Base-by-base conservation (phyloP, 176 grass and related monocot genomes). In the Juncus effusus region DNA sequence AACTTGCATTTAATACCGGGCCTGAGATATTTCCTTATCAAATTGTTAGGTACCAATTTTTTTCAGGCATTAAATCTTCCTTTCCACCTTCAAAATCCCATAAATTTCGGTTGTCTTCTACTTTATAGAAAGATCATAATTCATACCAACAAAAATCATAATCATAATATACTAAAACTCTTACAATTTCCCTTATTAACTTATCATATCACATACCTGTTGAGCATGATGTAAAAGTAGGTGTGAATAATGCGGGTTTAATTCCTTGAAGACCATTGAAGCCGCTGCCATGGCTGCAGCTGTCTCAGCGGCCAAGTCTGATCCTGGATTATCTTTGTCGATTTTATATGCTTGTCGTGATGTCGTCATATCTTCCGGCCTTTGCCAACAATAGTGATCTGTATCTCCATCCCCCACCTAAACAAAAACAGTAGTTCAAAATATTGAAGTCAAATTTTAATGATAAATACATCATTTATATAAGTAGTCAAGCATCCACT, bases 371-470 rank as follows among this genome's bases (percentile, higher is more conserved):
- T 95, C 90, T 70, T 95, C 90, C 13, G 90, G 90, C 45, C 90
- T 84, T 65, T 95, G 90, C 90, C 90, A 95, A 77, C 90, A 95
- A 77, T 90, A 95, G 75, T 95, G 90, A 79, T 95, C 90, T 56
- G 90, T 90, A 68, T 95, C 86, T 41, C 90, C 90, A 76, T 95
- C 86, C 39, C 90, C 90, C 57, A 90, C 90, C 90, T 95, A 78
- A n/a, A 63, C 74, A 72, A 39, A 75, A 39, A 61, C 4, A 36
- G 11, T 61, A 36, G 11, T 61, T 13, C 13, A 36, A 19, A 19
- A 7, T 19, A 13, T 61, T 11, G 0, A 16, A 16, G 13, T 61
- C 35, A 61, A 61, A 13, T 16, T 61, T 6, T 11, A 61, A 36
- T 61, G 13, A 61, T 19, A 61, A 28, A 13, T 61, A 36, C 5